phyloP scores from a whole-genome alignment of 164 flowering plant species.

The Macadamia tetraphylla region DNA sequence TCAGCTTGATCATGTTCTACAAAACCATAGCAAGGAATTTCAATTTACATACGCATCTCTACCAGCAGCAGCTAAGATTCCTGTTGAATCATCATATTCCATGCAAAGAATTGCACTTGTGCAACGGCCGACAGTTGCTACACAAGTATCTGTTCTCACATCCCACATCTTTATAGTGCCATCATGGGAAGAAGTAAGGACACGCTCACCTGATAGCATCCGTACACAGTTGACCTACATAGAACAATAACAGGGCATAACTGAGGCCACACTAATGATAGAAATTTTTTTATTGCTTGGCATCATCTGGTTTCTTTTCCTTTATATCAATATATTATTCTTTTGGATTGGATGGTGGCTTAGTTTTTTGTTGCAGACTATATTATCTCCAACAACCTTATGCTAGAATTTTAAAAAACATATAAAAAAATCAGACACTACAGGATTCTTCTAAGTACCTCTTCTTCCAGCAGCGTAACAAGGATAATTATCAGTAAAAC shows the following conservation, averaged over 20 bases:
- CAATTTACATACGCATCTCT: constrained; percentile 73
- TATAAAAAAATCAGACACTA: too few species aligned
- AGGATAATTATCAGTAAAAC: too few species aligned
- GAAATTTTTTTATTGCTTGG: too few species aligned
- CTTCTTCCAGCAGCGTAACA: too few species aligned
- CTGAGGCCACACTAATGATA: too few species aligned
- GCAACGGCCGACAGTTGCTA: constrained; percentile 95
- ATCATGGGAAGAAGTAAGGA: constrained; percentile 95
- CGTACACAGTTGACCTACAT: constrained; percentile 76
- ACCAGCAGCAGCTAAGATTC: constrained; percentile 93
- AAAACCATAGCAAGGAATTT: constrained; percentile 8
- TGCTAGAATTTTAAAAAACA: too few species aligned
- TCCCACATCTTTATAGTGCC: constrained; percentile 99
- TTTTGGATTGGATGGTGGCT: too few species aligned
- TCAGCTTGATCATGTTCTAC: neutral
- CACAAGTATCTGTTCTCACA: constrained; percentile 94
- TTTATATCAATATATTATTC: too few species aligned
- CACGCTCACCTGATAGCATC: constrained; percentile 95
- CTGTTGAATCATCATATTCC: constrained; percentile 97
- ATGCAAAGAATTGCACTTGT: constrained; percentile 91
- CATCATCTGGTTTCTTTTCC: too few species aligned
- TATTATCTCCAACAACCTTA: too few species aligned
- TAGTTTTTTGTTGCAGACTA: too few species aligned
- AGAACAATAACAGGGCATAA: neutral
- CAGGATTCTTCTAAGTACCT: too few species aligned